These are phyloP conservation scores for Suhomyces tanzawaensis DNA, from an alignment of 805 yeast species.

Conservation along the genomic window DNA sequence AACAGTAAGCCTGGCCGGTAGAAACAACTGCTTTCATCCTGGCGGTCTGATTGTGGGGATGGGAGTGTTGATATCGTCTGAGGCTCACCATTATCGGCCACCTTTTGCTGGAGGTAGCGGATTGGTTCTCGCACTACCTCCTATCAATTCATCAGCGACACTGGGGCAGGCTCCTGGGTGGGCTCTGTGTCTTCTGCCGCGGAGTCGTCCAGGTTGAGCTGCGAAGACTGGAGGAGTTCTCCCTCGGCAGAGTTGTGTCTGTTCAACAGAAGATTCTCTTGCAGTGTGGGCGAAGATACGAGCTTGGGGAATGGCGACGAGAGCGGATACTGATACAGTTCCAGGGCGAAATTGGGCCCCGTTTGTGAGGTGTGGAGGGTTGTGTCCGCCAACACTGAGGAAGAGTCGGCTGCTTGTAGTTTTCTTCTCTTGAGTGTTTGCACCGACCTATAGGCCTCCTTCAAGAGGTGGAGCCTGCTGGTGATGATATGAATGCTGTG, in stretches of 20 bases:
- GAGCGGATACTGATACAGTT: background rate
- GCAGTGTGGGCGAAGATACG: slow-evolving; percentile 1
- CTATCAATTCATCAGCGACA: background rate
- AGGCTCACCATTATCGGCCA: slow-evolving; percentile 1
- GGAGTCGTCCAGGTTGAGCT: background rate
- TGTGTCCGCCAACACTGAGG: background rate
- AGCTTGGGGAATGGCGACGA: slow-evolving; percentile 1
- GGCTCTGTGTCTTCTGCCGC: slow-evolving; percentile 1
- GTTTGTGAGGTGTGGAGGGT: background rate
- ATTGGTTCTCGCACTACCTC: slow-evolving; percentile 4
- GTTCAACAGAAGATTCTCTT: background rate
- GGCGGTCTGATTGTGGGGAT: background rate
- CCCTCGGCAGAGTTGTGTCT: background rate
- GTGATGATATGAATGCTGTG: slow-evolving; percentile 21
- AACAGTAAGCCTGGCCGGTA: slow-evolving; percentile 88
- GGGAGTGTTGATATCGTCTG: background rate
- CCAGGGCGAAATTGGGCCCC: background rate
- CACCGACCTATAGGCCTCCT: slow-evolving; percentile 26
- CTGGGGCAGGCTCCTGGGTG: background rate
- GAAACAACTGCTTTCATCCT: slow-evolving; percentile 45
- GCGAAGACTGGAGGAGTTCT: background rate
- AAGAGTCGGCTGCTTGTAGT: background rate
- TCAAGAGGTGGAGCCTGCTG: slow-evolving; percentile 26
- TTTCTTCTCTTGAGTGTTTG: slow-evolving; percentile 20
- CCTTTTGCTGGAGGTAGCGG: too few species aligned